These are phyloP conservation scores for Amanita pseudoporphyria DNA, from an alignment of 768 basidiomycete species.

Conservation along the genomic window DNA sequence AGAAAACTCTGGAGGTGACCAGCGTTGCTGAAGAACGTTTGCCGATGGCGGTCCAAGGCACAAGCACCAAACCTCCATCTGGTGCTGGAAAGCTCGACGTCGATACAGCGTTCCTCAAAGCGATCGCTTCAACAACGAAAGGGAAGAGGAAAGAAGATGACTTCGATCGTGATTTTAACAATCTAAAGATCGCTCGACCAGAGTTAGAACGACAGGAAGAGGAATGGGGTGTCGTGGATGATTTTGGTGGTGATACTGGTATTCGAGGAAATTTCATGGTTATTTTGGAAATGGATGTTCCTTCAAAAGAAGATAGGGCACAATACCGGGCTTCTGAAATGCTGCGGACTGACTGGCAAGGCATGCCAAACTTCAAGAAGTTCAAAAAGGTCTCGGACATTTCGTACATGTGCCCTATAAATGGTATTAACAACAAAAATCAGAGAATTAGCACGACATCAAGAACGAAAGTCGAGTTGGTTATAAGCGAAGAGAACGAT, in stretches of 20 bases:
- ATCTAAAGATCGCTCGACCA: constrained; percentile 61
- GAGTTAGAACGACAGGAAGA: constrained; percentile 37
- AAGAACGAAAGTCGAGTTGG: constrained; percentile 37
- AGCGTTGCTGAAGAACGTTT: neutral
- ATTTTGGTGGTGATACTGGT: constrained; percentile 53
- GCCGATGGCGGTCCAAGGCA: neutral
- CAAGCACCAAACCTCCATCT: neutral
- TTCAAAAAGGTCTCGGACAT: constrained; percentile 50
- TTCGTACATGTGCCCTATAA: neutral
- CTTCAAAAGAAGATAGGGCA: constrained; percentile 21
- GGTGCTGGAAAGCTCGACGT: constrained; percentile 35
- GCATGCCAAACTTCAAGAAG: constrained; percentile 64
- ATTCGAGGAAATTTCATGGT: constrained; percentile 77
- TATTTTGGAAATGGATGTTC: constrained; percentile 55
- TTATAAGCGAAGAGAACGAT: constrained; percentile 41
- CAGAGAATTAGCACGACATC: constrained; percentile 21
- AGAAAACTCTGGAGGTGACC: neutral
- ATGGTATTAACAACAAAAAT: neutral
- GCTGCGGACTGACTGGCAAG: constrained; percentile 32
- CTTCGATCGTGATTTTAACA: constrained; percentile 76
- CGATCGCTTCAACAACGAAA: constrained; percentile 62
- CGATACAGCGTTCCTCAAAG: constrained; percentile 62
- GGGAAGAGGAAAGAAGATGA: constrained; percentile 59
- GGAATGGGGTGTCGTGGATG: constrained; percentile 51
- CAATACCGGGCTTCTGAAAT: constrained; percentile 11